Percentiles rank a stretch among this genome's conserved stretches.
phyloP scores from a whole-genome alignment of 2,329 filamentous ascomycete genomes.

The Diplodia mutila region DNA sequence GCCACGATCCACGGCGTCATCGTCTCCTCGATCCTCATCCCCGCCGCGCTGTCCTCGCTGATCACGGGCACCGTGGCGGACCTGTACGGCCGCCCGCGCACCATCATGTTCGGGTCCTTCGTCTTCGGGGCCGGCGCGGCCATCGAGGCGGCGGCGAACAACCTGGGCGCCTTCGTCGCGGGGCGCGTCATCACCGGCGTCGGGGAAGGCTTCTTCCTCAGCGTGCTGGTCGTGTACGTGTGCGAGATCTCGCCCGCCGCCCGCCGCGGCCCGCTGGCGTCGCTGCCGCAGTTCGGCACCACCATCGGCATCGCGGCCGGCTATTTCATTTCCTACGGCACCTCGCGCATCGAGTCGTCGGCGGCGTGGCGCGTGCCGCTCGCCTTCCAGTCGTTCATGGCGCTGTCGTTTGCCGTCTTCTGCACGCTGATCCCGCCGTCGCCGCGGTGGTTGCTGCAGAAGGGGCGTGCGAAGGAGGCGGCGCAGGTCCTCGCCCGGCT shows the following conservation, averaged over 20 bases:
- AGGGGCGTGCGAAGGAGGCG: conserved; percentile 55
- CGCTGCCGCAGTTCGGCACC: conserved; percentile 58
- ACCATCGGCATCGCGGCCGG: conserved; percentile 57
- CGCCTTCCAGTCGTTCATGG: conserved; percentile 51
- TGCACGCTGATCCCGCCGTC: conserved; percentile 58
- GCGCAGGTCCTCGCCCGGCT: conserved; percentile 28
- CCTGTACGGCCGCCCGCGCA: conserved; percentile 53
- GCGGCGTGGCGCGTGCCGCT: conserved; percentile 63
- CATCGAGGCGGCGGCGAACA: conserved; percentile 51
- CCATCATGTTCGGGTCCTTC: conserved; percentile 55
- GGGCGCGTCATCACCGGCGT: conserved; percentile 62
- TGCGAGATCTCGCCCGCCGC: conserved; percentile 62
- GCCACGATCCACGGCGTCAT: conserved; percentile 60
- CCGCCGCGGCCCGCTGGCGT: conserved; percentile 55
- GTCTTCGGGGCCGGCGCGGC: conserved; percentile 55
- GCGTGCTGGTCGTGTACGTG: conserved; percentile 50
- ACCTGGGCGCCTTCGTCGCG: conserved; percentile 57
- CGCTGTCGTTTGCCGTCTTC: conserved; percentile 44
- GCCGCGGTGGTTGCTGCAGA: conserved; percentile 60
- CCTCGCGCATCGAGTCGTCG: conserved; percentile 50
- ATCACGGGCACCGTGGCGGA: conserved; percentile 63
- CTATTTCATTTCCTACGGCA: conserved; percentile 65
- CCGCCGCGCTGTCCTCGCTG: conserved; percentile 58
- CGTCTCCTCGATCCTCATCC: conserved; percentile 63
- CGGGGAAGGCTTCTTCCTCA: conserved; percentile 62